phyloP scores from a whole-genome alignment of 1,284 basidiomycete species.

The Sporisorium scitamineum region DNA sequence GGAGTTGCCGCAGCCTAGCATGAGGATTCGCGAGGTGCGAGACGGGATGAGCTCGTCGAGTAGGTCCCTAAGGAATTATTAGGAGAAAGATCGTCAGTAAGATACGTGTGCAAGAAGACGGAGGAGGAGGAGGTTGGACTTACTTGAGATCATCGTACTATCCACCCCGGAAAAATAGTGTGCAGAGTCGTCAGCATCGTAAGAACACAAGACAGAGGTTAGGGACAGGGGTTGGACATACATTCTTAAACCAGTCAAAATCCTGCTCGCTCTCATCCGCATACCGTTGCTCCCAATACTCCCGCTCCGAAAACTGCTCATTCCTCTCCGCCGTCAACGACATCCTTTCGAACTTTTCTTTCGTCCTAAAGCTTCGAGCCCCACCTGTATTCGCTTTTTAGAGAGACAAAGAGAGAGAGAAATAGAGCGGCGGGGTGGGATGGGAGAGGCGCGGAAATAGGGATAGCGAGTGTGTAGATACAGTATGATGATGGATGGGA shows the following conservation, averaged over 20 bases:
- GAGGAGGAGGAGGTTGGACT: background rate
- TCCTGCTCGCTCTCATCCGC: conserved; percentile 41
- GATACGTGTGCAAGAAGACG: background rate
- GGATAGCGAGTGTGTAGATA: no score
- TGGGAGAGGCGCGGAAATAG: no score
- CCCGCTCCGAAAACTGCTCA: conserved; percentile 54
- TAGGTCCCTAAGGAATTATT: conserved; percentile 24
- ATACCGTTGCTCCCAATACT: conserved; percentile 65
- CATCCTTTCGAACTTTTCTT: no score
- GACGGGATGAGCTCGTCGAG: conserved; percentile 54
- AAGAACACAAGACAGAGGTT: no score
- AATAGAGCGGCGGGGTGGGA: background rate
- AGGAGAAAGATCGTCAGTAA: background rate
- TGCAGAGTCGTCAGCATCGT: background rate
- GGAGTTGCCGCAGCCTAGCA: conserved; percentile 66
- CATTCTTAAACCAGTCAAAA: conserved; percentile 65
- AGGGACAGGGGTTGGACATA: conserved; percentile 10
- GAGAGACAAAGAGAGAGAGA: no score
- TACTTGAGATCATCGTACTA: conserved; percentile 8
- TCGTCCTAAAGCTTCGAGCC: no score
- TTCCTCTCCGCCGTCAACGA: conserved; percentile 47
- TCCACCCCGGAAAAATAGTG: background rate
- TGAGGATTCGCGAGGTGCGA: conserved; percentile 53
- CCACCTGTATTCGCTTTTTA: no score
- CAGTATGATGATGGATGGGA: conserved; percentile 1